Percentiles rank a stretch among this genome's conserved stretches.
phyloP scores from a whole-genome alignment of 352 stramenopile species.

The Phytophthora colocasiae region DNA sequence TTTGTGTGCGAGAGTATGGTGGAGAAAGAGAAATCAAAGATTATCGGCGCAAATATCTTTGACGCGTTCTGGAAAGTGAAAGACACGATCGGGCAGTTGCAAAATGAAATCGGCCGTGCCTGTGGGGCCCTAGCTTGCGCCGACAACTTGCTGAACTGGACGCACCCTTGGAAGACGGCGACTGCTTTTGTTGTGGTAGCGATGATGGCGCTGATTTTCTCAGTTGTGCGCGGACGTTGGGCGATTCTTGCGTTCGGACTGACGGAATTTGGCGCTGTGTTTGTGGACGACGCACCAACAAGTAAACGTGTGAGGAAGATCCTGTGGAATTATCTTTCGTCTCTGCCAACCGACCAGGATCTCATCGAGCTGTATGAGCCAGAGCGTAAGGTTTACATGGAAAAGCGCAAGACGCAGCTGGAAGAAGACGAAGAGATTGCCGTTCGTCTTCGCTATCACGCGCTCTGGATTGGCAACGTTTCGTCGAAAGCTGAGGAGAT shows the following conservation, averaged over 20 bases:
- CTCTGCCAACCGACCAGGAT: conserved; percentile 81
- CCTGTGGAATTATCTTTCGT: conserved; percentile 84
- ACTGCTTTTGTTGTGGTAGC: conserved; percentile 62
- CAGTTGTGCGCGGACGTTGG: conserved; percentile 74
- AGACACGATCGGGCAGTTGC: conserved; percentile 77
- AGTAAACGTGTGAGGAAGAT: conserved; percentile 85
- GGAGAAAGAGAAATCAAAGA: conserved; percentile 73
- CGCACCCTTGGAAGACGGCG: conserved; percentile 87
- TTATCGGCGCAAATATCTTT: conserved; percentile 75
- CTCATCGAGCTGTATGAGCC: conserved; percentile 78
- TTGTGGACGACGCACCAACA: conserved; percentile 77
- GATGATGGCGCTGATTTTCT: conserved; percentile 62
- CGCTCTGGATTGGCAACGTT: conserved; percentile 69
- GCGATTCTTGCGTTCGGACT: conserved; percentile 77
- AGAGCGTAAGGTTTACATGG: conserved; percentile 70
- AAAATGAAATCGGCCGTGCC: conserved; percentile 74
- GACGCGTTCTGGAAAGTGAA: conserved; percentile 88
- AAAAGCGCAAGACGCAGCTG: conserved; percentile 51
- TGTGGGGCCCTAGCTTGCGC: conserved; percentile 77
- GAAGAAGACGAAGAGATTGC: conserved; percentile 55
- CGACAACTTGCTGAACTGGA: conserved; percentile 91
- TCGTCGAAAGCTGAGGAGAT: conserved; percentile 71
- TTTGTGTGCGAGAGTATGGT: conserved; percentile 74
- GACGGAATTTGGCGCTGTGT: conserved; percentile 80
- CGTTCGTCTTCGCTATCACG: conserved; percentile 71